phyloP scores from a whole-genome alignment of 768 basidiomycete species.

The Serpula lacrymans region DNA sequence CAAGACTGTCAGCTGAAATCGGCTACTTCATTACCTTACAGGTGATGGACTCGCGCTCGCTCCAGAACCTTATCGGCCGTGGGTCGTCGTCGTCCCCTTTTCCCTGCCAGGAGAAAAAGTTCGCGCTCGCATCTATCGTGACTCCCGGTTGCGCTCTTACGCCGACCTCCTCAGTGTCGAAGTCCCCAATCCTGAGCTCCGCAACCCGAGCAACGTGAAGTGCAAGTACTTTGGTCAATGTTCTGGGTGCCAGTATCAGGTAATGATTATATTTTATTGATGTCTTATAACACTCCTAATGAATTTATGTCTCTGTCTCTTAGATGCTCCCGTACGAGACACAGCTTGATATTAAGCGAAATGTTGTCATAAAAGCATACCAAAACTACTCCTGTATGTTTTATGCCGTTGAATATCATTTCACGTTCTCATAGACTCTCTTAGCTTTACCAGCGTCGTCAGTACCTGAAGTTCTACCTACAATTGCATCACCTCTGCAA shows the following conservation, averaged over 20 bases:
- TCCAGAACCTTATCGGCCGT: slow-evolving; percentile 48
- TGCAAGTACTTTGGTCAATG: slow-evolving; percentile 91
- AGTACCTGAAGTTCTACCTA: slow-evolving; percentile 66
- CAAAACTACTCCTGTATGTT: slow-evolving; percentile 57
- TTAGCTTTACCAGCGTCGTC: slow-evolving; percentile 47
- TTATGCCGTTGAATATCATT: not conserved
- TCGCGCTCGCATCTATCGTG: slow-evolving; percentile 66
- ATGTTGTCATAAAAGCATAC: slow-evolving; percentile 83
- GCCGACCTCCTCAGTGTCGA: slow-evolving; percentile 72
- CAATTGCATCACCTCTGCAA: slow-evolving; percentile 83
- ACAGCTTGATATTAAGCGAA: slow-evolving; percentile 84
- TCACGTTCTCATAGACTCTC: slow-evolving; percentile 24
- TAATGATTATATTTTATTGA: slow-evolving; percentile 18
- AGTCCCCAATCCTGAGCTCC: slow-evolving; percentile 55
- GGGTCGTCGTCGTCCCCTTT: slow-evolving; percentile 84
- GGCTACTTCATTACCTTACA: slow-evolving; percentile 22
- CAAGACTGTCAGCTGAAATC: not conserved
- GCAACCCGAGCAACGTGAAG: slow-evolving; percentile 61
- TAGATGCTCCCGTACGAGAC: slow-evolving; percentile 86
- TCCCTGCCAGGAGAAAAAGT: slow-evolving; percentile 82
- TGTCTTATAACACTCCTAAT: not conserved
- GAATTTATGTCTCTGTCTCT: not conserved
- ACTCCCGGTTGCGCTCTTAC: slow-evolving; percentile 67
- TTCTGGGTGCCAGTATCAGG: slow-evolving; percentile 94
- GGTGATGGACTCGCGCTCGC: slow-evolving; percentile 67